These are phyloP conservation scores for Monilinia fructigena DNA, from an alignment of 2,329 filamentous ascomycete species.

Conservation along the genomic window DNA sequence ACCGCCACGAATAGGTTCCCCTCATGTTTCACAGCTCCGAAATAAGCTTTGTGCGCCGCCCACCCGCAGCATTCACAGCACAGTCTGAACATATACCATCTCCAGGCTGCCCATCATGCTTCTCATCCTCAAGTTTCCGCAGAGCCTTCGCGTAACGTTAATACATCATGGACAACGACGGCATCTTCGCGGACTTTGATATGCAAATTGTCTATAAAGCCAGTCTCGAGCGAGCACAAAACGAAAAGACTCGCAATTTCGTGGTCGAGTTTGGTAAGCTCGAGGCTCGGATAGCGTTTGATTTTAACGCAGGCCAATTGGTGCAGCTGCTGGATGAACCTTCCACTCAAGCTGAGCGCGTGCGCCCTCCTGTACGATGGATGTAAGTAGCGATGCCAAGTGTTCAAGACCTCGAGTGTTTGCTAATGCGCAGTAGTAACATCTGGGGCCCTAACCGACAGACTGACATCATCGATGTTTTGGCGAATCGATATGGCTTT, in stretches of 20 bases:
- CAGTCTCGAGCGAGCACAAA: conserved; percentile 45
- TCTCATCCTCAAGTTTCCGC: background rate
- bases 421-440: conserved; percentile 49
- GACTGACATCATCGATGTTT: conserved; percentile 50
- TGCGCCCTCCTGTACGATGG: conserved; percentile 58
- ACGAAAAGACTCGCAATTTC: conserved; percentile 54
- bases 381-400: conserved; percentile 51
- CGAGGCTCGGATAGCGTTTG: conserved; percentile 54
- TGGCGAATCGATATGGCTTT: conserved; percentile 65
- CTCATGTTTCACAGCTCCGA: conserved; percentile 20
- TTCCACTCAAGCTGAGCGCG: conserved; percentile 40
- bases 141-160: background rate
- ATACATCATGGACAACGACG: conserved; percentile 28
- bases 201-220: conserved; percentile 46
- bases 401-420: conserved; percentile 3
- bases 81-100: conserved; percentile 10
- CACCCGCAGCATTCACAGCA: background rate
- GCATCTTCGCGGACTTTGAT: conserved; percentile 50
- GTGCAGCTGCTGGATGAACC: conserved; percentile 41
- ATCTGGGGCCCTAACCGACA: conserved; percentile 68
- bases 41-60: conserved; percentile 21
- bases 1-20: background rate
- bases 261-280: conserved; percentile 62
- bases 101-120: conserved; percentile 17
- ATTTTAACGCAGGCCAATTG: conserved; percentile 50